Base-by-base conservation (phyloP, 2,329 filamentous ascomycete species). In the Blastomyces silverae region DNA sequence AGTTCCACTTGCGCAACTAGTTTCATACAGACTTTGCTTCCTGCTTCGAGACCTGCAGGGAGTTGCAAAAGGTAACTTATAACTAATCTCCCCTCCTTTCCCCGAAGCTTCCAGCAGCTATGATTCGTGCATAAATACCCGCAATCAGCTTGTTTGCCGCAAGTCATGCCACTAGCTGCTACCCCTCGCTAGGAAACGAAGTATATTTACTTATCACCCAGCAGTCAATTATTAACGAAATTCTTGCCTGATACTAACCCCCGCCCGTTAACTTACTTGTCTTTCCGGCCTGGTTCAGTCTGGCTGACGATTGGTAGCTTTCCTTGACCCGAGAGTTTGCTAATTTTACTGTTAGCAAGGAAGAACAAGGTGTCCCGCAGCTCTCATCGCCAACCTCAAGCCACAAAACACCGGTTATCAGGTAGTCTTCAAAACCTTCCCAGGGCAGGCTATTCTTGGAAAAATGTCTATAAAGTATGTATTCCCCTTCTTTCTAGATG, bases 401-500 rank as follows among this genome's bases (percentile, higher is more conserved):
- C 57, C 37, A 20, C 57, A 20, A 22, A 46, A 42, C 39, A 11
- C 25, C 31, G 22, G 34, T 22, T 22, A 17, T 44, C 57, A 46
- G 37, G 13, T 44, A 34, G n/a, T 60, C 39, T 39, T 60, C 39
- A 46, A 37, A 17, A 6, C 13, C 11, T 37, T 5, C 39, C 22
- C 42, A 28, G 42, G 10, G 6, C 48, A 34, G 62, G 66, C 57
- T 34, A 39, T 65, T 66, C 63, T 25, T 44, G 59, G 70, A 17
- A 74, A 69, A 22, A 78, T 78, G 76, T 78, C 76, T 70, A 70
- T 78, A 71, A 78, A 78, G 76, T 78, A 76, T 64, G 76, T 74
- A 64, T 31, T 34, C 48, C 63, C 63, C 56, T 56, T 56, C 31
- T 34, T 34, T 2, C 17, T 22, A 2, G 53, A 15, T 57, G 8